Evolutionary conservation across 2,329 filamentous ascomycete genomes (phyloP).

Genomic region (Lasiodiplodia citricola): DNA sequence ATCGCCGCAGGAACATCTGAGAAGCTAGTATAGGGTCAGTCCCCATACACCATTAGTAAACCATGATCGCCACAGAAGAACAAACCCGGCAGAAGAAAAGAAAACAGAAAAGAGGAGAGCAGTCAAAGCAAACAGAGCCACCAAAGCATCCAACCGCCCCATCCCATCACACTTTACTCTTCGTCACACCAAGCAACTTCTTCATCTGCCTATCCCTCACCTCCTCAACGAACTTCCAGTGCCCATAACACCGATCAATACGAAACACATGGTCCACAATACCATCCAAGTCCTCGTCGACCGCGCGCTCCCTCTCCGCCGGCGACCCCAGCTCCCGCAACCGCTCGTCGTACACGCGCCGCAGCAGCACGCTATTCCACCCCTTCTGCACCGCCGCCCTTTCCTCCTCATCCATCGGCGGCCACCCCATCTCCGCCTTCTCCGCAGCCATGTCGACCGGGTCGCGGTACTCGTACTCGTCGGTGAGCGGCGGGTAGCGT

Average conservation of each 20-base stretch:
- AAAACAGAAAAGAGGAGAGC: fast-evolving
- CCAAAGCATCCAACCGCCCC: too few relatives aligned
- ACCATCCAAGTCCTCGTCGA: not conserved
- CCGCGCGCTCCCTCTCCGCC: not conserved
- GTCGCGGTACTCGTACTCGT: not conserved
- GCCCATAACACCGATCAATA: not conserved
- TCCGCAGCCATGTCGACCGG: not conserved
- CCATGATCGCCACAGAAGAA: too few relatives aligned
- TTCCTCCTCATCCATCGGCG: not conserved
- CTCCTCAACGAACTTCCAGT: not conserved
- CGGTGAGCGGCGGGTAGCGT: not conserved
- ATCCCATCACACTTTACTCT: too few relatives aligned
- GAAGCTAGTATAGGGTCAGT: too few relatives aligned
- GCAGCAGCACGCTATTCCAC: not conserved
- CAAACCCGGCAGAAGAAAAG: too few relatives aligned
- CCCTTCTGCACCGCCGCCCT: not conserved
- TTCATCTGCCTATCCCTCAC: not conserved
- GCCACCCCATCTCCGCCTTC: not conserved
- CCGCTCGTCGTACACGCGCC: not conserved
- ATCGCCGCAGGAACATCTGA: too few relatives aligned
- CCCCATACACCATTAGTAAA: too few relatives aligned
- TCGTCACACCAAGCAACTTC: not conserved
- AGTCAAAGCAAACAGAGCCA: too few relatives aligned
- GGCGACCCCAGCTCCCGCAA: not conserved
- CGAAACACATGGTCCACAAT: not conserved